Base-by-base conservation (phyloP, 179 eudicot species). In the Silene coronaria region DNA sequence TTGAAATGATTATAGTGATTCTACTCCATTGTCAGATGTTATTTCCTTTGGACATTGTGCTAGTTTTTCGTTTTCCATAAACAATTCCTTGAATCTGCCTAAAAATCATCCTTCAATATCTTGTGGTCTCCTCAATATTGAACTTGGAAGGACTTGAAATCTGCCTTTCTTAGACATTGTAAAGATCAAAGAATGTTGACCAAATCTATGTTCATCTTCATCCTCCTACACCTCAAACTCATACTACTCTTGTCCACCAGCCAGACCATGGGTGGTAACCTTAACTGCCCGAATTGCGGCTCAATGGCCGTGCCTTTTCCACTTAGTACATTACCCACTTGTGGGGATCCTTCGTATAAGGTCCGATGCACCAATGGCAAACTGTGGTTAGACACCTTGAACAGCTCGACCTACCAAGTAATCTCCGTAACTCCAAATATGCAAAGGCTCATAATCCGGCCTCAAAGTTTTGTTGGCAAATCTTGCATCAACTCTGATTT, bases 401-500 rank as follows among this genome's bases (percentile, higher is more conserved):
- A 51, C 57, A 51, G 57, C 57, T 51, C 57, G 2, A 51, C 57
- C 19, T 51, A 51, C 57, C n/a, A 51, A 51, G 57, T 51, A 12
- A 51, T 51, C 57, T 51, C 57, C 19, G 57, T 51, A 2, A 51
- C 57, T 14, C 57, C 57, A 51, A 13, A 51, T 13, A 12, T 51
- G 57, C 57, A 51, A 16, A 3, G 57, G n/a, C 57, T 51, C 19
- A 51, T 51, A 51, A 51, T 51, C 4, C 57, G 2, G n/a, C 87
- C 90, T 17, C 76, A 82, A 28, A 83, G 81, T 5, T 84, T 80
- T 75, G 22, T 79, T 4, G 84, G 82, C 0, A 74, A 76, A 13
- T 66, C 85, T 13, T 89, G 92, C 23, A 57, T 85, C 59, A 85
- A 81, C 23, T 62, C 83, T 36, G 92, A 89, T 80, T 82, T 79